Evolutionary conservation across 2,329 filamentous ascomycete species (phyloP).

Genomic region (Cladosporium colombiae): DNA sequence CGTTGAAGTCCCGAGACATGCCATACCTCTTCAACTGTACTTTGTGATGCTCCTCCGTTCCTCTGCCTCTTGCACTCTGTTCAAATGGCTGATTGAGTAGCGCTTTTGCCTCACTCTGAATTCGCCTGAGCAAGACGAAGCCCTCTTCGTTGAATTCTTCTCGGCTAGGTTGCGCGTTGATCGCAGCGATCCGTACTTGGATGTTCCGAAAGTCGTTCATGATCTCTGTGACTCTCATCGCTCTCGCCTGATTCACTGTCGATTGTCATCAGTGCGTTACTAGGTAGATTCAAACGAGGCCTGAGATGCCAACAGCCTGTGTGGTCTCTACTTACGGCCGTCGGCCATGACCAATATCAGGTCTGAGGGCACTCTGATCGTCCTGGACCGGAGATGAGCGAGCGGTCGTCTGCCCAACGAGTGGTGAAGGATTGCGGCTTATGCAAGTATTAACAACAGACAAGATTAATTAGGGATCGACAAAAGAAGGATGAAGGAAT

Average conservation of each 20-base stretch:
- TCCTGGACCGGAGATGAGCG: slow-evolving; percentile 2
- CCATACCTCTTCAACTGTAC: slow-evolving; percentile 57
- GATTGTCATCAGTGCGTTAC: neutral
- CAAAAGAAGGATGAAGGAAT: slow-evolving; percentile 9
- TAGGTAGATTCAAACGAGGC: neutral
- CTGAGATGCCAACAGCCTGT: neutral
- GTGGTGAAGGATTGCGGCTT: neutral
- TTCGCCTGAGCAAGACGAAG: slow-evolving; percentile 59
- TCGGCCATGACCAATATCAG: slow-evolving; percentile 10
- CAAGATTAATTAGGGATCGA: neutral
- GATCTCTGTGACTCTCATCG: slow-evolving; percentile 63
- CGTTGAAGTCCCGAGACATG: neutral
- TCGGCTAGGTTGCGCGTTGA: slow-evolving; percentile 52
- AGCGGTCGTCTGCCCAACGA: neutral
- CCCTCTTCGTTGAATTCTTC: slow-evolving; percentile 62
- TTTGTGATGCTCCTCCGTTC: slow-evolving; percentile 57
- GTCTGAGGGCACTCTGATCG: neutral
- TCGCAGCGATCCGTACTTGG: slow-evolving; percentile 59
- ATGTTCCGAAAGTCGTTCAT: slow-evolving; percentile 65
- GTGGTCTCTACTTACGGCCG: slow-evolving; percentile 10
- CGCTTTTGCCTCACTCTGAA: slow-evolving; percentile 55
- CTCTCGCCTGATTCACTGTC: slow-evolving; percentile 64
- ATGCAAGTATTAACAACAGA: neutral
- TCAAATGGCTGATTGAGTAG: slow-evolving; percentile 57
- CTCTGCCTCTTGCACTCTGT: slow-evolving; percentile 27